Evolutionary conservation across 192 early-diverging fungal genomes (phyloP), one percentile per base, ranked within the genome.

Genomic region (Paraglomus occultum): DNA sequence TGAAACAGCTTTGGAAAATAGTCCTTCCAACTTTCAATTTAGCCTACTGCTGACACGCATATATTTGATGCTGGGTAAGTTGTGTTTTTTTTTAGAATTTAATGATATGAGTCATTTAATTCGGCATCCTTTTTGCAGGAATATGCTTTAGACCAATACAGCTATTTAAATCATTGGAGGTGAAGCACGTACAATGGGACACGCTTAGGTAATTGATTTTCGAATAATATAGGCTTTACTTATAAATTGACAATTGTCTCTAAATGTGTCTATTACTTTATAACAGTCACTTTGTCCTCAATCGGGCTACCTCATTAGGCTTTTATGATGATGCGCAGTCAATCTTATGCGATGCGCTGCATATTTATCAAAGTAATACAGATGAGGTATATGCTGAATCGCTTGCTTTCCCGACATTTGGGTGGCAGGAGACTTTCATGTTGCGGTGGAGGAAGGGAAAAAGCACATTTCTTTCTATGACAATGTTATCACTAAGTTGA

Each of bases 131-230:
- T 38, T 40, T 15, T 38, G 10, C 54, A 86, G 89, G 88, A 12
- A 86, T 81, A 39, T 86, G 79, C 71, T 73, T 79, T 31, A 87
- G 87, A 15, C 79, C 90, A 6, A 74, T 80, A 38, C 78, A 78
- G 12, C 80, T 92, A 58, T 88, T 83, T 77, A 80, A 81, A 57
- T 82, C 87, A 0, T 83, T 98, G 82, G 88, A 90, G 60, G 88
- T 96, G 74, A 98, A 98, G 74, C 86, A 95, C 73, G 83, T 96
- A n/a, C 92, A 95, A 78, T 80, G 86, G 63, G 96, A 98, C 72
- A 94, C 96, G 0, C 76, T 96, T 59, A 88, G 88, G 65, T 88
- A 82, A 69, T 57, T 51, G 63, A 53, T 80, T 10, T 51, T 60
- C 50, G 77, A 74, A 17, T 64, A 81, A n/a, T 72, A 65, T 31